These are phyloP conservation scores for Carex myosuroides DNA, from an alignment of 176 grass and related monocot genomes.

Conservation along the genomic window DNA sequence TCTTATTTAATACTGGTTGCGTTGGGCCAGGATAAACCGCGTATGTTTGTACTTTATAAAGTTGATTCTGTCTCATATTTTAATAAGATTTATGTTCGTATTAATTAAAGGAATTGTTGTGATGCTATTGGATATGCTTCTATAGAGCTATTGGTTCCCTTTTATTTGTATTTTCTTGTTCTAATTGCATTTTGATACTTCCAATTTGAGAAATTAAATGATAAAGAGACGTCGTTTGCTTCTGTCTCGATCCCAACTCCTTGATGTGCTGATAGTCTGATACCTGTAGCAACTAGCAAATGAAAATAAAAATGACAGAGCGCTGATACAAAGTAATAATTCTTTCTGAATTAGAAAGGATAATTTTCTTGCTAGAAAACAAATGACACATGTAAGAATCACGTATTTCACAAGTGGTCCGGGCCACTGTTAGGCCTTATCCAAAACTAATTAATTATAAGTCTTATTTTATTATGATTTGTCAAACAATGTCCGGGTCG, in stretches of 20 bases:
- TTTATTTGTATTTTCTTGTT: background rate
- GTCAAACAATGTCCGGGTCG: too few relatives aligned
- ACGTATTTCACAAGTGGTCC: background rate
- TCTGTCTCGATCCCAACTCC: background rate
- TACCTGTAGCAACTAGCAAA: background rate
- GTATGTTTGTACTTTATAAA: background rate
- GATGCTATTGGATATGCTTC: background rate
- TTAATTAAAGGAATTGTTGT: background rate
- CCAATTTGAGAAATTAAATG: background rate
- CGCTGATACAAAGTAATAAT: background rate
- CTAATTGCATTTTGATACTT: background rate
- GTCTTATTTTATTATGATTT: too few relatives aligned
- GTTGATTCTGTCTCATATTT: background rate
- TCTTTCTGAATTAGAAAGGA: background rate
- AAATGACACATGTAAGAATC: background rate
- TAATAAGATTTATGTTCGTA: background rate
- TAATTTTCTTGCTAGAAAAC: background rate
- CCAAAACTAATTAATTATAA: too few relatives aligned
- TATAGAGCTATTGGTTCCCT: background rate
- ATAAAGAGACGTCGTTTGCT: background rate
- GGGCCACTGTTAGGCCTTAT: too few relatives aligned
- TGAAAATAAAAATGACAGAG: background rate
- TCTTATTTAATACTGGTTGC: background rate
- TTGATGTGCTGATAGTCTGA: background rate
- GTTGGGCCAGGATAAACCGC: too few relatives aligned